These are phyloP conservation scores for Exophiala sideris DNA, from an alignment of 2,329 filamentous ascomycete species.

Conservation along the genomic window DNA sequence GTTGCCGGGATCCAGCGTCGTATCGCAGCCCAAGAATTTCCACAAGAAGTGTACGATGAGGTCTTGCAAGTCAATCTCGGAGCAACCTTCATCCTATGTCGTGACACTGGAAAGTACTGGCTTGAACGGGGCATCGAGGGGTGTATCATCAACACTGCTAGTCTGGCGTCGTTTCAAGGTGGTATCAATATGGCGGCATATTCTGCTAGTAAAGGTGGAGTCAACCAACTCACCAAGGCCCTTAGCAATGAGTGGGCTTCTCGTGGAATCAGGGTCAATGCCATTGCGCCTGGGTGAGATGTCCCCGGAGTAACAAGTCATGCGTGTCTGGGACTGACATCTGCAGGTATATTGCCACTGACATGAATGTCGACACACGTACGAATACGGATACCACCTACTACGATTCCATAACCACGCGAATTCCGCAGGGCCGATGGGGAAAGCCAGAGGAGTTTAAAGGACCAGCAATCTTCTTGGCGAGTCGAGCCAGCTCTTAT, in stretches of 20 bases:
- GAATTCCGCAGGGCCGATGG: conserved; percentile 21
- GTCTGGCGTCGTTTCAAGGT: conserved; percentile 72
- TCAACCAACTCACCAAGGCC: conserved; percentile 78
- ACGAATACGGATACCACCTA: neutral
- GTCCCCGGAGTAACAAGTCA: too few relatives aligned
- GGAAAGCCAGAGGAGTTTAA: conserved; percentile 18
- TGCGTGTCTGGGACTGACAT: neutral
- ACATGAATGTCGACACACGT: conserved; percentile 13
- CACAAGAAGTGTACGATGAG: conserved; percentile 41
- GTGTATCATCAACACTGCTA: conserved; percentile 65
- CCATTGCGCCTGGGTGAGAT: conserved; percentile 75
- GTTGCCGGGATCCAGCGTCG: conserved; percentile 1
- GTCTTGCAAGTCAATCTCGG: conserved; percentile 37
- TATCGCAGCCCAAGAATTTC: conserved; percentile 53
- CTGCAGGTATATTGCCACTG: conserved; percentile 17
- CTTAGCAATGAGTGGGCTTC: conserved; percentile 79
- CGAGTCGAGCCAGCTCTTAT: conserved; percentile 17
- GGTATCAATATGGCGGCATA: conserved; percentile 78
- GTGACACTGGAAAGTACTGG: conserved; percentile 46
- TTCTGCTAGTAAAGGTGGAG: conserved; percentile 77
- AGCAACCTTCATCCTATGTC: conserved; percentile 36
- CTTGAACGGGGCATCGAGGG: conserved; percentile 53
- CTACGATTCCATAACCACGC: conserved; percentile 2
- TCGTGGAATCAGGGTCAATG: conserved; percentile 76
- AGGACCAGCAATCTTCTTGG: neutral